Base-by-base conservation (phyloP, 192 early-diverging fungal species). In the Rhizophagus sp. region DNA sequence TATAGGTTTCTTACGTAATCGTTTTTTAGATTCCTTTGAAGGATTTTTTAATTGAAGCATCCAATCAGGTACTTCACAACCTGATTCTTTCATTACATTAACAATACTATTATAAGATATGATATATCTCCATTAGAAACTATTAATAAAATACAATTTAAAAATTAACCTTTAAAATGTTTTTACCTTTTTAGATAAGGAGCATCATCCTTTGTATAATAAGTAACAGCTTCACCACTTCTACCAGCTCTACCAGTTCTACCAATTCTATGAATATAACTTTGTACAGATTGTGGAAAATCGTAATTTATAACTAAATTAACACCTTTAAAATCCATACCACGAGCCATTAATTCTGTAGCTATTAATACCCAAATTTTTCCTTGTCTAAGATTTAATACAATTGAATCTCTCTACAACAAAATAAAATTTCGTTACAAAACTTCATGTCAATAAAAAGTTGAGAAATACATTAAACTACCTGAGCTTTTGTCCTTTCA, bases 281-380 rank as follows among this genome's bases (percentile, higher is more conserved):
- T 93, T 78, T 92, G 92, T 2, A 95, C 90, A 8, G 92, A 92
- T 85, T 96, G 94, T 65, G 98, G 97, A 82, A 99, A 97, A 83
- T 99, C 98, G 79, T 97, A 99, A 83, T 99, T 99, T 88, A 99
- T 94, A 39, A 99, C 98, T 75, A 96, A 79, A 72, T 97, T 95
- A 33, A 99, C 97, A 24, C 95, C 96, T 83, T 98, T 97, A 85
- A 99, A 98, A 88, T 99, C 97, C 82, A 99, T 94, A 90, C 98
- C 98, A 83, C 98, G 94, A 9, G 96, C 93, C 94, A 98, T 96
- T 64, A 99, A 84, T 79, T 99, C 97, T 3, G 98, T 98, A 44
- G 96, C 91, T 73, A 99, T 98, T 62, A 99, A 86, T 36, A 98
- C 94, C 96, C 97, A 98, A 22, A 97, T 92, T 80, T 94, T 93